A percentile compares a stretch with the other conserved stretches of the same genome.
phyloP scores from a whole-genome alignment of 2,329 filamentous ascomycete species.

The Alternaria triticimaculans region DNA sequence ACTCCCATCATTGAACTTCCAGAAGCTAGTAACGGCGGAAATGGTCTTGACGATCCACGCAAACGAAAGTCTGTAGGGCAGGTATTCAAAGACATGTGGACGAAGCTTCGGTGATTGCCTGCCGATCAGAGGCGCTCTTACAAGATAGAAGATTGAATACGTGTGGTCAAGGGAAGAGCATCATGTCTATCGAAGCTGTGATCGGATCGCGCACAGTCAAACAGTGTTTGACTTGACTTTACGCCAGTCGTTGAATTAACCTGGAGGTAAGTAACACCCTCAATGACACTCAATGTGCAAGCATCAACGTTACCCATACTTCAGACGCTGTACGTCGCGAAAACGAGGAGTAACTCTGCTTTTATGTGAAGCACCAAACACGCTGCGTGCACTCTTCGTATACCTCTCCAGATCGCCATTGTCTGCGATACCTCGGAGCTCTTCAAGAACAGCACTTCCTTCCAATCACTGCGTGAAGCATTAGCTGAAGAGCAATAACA shows the following conservation, averaged over 20 bases:
- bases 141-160: background rate
- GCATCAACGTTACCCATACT: background rate
- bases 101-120: background rate
- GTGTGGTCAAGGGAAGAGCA: fast-evolving
- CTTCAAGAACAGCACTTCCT: background rate
- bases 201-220: background rate
- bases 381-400: background rate
- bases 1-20: background rate
- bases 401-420: background rate
- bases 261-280: background rate
- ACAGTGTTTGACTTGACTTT: background rate
- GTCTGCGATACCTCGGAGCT: background rate
- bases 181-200: background rate
- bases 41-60: conserved; percentile 10
- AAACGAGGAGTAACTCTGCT: background rate
- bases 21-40: conserved; percentile 18
- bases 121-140: background rate
- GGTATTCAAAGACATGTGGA: background rate
- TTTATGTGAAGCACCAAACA: background rate
- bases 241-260: fast-evolving
- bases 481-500: background rate
- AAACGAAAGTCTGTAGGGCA: background rate
- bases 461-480: background rate
- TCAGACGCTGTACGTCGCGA: background rate
- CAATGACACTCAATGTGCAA: background rate